These are phyloP conservation scores for Sinapis alba DNA, from an alignment of 441 rosid genomes.

Conservation along the genomic window DNA sequence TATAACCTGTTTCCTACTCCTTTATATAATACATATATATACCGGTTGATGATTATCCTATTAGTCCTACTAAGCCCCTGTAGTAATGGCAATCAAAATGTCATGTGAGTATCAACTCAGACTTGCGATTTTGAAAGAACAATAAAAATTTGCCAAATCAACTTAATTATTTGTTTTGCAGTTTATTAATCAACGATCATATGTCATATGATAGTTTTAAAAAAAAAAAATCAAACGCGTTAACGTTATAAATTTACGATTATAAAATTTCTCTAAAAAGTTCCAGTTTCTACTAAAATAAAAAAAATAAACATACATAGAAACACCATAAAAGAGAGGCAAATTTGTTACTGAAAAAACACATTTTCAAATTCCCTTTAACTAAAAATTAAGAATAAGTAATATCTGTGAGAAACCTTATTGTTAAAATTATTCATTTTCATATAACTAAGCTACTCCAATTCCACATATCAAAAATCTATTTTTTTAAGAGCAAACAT, in stretches of 20 bases:
- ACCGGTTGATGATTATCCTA: slow-evolving; percentile 14
- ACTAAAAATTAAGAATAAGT: background rate
- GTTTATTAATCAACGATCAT: background rate
- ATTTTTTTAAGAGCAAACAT: background rate
- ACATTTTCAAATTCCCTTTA: background rate
- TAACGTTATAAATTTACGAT: background rate
- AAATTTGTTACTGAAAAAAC: background rate
- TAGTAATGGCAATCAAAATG: slow-evolving; percentile 14
- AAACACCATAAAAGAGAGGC: background rate
- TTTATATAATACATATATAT: slow-evolving; percentile 1
- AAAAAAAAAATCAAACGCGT: too few species aligned
- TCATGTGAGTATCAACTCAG: slow-evolving; percentile 12
- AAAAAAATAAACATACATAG: background rate
- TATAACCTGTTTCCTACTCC: slow-evolving; percentile 18
- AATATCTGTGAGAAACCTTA: background rate
- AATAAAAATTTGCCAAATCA: background rate
- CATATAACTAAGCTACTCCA: background rate
- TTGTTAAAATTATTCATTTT: background rate
- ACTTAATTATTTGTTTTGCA: background rate
- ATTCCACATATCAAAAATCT: background rate
- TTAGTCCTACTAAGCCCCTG: background rate
- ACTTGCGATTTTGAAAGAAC: slow-evolving; percentile 5
- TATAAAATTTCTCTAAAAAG: background rate
- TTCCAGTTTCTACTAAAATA: background rate
- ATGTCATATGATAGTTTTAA: background rate